Conservation (phyloP, 441 rosid genomes). For the Populus hybrid region DNA sequence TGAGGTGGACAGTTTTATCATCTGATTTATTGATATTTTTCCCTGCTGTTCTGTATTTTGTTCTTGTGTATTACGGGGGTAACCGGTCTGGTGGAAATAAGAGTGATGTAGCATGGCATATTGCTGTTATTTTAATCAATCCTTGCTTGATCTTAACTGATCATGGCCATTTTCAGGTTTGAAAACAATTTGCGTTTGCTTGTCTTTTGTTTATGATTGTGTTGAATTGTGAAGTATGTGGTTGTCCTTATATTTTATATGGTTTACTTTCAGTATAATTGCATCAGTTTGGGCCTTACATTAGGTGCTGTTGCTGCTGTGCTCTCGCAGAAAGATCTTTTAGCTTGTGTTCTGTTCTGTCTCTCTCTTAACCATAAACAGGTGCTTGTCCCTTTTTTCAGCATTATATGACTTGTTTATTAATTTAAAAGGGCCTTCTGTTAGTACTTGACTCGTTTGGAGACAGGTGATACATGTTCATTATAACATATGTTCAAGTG, state of each 20-base stretch:
- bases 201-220: background rate
- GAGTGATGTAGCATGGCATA: conserved; percentile 65
- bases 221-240: conserved; percentile 8
- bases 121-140: conserved; percentile 59
- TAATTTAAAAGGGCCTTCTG: background rate
- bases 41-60: conserved; percentile 68
- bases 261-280: conserved; percentile 62
- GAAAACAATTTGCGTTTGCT: background rate
- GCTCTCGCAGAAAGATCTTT: conserved; percentile 59
- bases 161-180: conserved; percentile 97
- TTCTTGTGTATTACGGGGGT: conserved; percentile 41
- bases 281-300: conserved; percentile 95
- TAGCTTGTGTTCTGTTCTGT: conserved; percentile 65
- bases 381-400: conserved; percentile 38
- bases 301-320: too few relatives aligned
- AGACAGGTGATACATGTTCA: conserved; percentile 5
- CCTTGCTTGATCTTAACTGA: conserved; percentile 82
- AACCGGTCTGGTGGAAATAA: conserved; percentile 16
- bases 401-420: background rate
- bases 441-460: background rate
- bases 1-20: conserved; percentile 87
- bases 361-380: conserved; percentile 93
- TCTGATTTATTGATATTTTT: conserved; percentile 76
- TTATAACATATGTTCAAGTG: background rate
- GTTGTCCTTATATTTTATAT: conserved; percentile 11